phyloP scores from a whole-genome alignment of 106 monocot species.

The Acorus calamus region DNA sequence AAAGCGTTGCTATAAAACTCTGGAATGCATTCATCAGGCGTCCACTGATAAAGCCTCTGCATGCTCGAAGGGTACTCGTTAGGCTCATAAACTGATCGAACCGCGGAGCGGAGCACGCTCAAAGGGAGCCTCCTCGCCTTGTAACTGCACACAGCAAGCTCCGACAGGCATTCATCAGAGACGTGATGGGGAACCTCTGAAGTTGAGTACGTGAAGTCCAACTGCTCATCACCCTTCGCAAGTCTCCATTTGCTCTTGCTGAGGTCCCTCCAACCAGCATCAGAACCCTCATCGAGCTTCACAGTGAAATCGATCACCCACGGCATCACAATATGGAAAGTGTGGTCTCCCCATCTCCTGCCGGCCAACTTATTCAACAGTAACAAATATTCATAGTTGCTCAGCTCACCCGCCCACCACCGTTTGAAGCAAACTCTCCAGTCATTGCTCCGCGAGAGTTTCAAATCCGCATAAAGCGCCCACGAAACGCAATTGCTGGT shows the following conservation, averaged over 20 bases:
- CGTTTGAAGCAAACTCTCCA: conserved; percentile 58
- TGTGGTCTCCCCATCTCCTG: conserved; percentile 93
- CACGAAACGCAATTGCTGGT: conserved; percentile 31
- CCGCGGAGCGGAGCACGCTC: conserved; percentile 68
- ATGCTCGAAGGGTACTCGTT: conserved; percentile 98
- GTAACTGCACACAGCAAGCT: conserved; percentile 95
- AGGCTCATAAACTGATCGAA: conserved; percentile 92
- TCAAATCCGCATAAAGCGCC: conserved; percentile 37
- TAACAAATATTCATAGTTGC: conserved; percentile 94
- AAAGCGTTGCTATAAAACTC: conserved; percentile 91
- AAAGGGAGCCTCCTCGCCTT: conserved; percentile 93
- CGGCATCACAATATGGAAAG: conserved; percentile 92
- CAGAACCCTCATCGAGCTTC: conserved; percentile 73
- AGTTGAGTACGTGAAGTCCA: conserved; percentile 90
- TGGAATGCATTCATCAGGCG: conserved; percentile 97
- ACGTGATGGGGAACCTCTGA: conserved; percentile 98
- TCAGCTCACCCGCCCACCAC: conserved; percentile 92
- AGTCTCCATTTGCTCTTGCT: conserved; percentile 93
- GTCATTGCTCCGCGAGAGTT: conserved; percentile 33
- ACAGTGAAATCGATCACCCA: conserved; percentile 97
- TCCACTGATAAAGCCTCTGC: conserved; percentile 99
- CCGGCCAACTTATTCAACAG: conserved; percentile 87
- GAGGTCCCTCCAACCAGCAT: conserved; percentile 90
- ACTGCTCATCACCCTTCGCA: conserved; percentile 96
- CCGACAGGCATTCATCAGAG: conserved; percentile 97